A percentile compares a stretch with the other conserved stretches of the same genome.
Evolutionary conservation across 129 eudicot genomes (phyloP).

Genomic region (Oenanthe sinensis): DNA sequence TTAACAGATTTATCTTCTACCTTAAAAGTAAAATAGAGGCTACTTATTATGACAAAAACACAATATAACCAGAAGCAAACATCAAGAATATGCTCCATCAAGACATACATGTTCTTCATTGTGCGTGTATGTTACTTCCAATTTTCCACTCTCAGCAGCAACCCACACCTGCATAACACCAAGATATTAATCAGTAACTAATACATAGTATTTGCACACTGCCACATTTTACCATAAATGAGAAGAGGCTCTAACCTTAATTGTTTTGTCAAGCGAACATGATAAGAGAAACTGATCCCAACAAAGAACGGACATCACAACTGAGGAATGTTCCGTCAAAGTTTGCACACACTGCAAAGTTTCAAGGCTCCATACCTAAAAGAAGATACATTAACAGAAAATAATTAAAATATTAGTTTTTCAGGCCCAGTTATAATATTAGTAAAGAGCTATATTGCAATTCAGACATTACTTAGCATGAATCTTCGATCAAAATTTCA

Average conservation of each 20-base stretch:
- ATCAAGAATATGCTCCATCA: not conserved
- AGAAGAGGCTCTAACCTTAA: conserved; percentile 42
- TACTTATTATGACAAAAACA: not conserved
- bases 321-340: conserved; percentile 65
- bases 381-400: not conserved
- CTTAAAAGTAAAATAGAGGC: not conserved
- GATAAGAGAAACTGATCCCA: conserved; percentile 96
- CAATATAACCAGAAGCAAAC: not conserved
- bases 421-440: not conserved
- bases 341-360: conserved; percentile 84
- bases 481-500: not conserved
- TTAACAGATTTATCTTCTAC: not conserved
- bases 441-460: not conserved
- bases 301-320: conserved; percentile 96
- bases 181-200: conserved; percentile 9
- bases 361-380: conserved; percentile 96
- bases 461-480: not conserved
- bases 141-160: conserved; percentile 64
- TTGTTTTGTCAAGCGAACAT: conserved; percentile 81
- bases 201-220: not conserved
- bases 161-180: conserved; percentile 68
- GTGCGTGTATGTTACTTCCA: conserved; percentile 87
- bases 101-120: conserved; percentile 69
- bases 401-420: not conserved
- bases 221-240: not conserved